Conservation (phyloP, 2,329 filamentous ascomycete species). For the Talaromyces sp. region DNA sequence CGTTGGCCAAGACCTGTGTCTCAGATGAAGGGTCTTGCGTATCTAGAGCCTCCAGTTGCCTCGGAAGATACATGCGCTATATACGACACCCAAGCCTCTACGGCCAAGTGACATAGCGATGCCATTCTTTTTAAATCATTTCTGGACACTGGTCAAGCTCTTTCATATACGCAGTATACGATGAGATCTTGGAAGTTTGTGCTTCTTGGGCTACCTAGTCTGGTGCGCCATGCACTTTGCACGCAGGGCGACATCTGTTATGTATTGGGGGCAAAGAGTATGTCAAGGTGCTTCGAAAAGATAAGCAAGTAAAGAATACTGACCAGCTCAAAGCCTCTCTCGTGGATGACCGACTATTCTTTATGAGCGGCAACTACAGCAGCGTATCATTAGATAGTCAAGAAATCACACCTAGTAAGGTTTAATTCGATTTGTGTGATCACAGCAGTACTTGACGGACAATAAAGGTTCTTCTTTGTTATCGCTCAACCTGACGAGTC, state of each 20-base stretch:
- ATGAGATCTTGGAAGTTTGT: not conserved
- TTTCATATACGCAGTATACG: not conserved
- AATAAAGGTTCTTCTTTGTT: slow-evolving; percentile 16
- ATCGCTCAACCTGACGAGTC: slow-evolving; percentile 12
- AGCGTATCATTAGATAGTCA: slow-evolving; percentile 16
- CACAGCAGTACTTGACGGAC: no score
- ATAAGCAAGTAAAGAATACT: not conserved
- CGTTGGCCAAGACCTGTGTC: not conserved
- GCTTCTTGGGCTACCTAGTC: not conserved
- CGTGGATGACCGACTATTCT: slow-evolving; percentile 14
- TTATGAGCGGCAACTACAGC: slow-evolving; percentile 18
- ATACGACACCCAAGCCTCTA: no score
- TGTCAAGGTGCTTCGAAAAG: not conserved
- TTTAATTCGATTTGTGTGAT: no score
- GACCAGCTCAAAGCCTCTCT: slow-evolving; percentile 10
- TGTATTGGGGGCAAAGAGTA: slow-evolving; percentile 16
- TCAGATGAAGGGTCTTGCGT: not conserved
- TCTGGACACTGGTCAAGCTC: no score
- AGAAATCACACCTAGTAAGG: slow-evolving; percentile 14
- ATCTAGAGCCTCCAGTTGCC: not conserved
- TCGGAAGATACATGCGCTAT: no score
- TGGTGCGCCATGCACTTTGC: slow-evolving; percentile 1
- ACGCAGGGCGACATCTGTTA: slow-evolving; percentile 18
- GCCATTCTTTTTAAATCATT: no score
- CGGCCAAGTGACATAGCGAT: no score